Conservation (phyloP, 140 eudicot genomes). For the Anethum foeniculum region DNA sequence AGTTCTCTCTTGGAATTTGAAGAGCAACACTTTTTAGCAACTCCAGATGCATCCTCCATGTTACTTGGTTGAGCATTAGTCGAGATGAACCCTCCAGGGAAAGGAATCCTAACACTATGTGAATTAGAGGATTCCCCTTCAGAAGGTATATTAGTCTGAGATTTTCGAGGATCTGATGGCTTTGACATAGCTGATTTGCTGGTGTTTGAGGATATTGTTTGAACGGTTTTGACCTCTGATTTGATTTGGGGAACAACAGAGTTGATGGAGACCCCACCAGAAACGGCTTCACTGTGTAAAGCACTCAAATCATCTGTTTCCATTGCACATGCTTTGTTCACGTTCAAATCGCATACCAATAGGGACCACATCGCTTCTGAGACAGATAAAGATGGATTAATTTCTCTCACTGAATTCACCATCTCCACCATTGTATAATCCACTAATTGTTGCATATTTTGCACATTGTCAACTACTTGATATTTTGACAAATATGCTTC, state of each 20-base stretch:
- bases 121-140: not conserved
- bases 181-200: conserved; percentile 11
- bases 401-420: conserved; percentile 43
- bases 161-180: conserved; percentile 11
- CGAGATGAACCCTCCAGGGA: conserved; percentile 6
- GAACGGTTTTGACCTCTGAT: conserved; percentile 13
- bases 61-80: conserved; percentile 4
- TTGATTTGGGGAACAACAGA: conserved; percentile 8
- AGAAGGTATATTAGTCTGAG: conserved; percentile 11
- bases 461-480: conserved; percentile 30
- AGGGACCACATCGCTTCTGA: conserved; percentile 65
- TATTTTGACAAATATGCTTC: conserved; percentile 15
- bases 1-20: conserved; percentile 30
- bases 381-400: conserved; percentile 39
- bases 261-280: conserved; percentile 18
- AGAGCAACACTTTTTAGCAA: conserved; percentile 23
- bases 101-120: conserved; percentile 9
- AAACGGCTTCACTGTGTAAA: conserved; percentile 6
- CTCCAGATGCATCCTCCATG: conserved; percentile 26
- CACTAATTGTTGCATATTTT: conserved; percentile 29
- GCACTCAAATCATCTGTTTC: conserved; percentile 18
- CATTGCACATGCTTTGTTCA: conserved; percentile 31
- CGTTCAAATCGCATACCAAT: conserved; percentile 44
- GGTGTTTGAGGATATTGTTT: conserved; percentile 6
- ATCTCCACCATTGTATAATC: conserved; percentile 54